These are phyloP conservation scores for Thymus mandschuricus DNA, from an alignment of 257 asterid genomes.

Conservation along the genomic window DNA sequence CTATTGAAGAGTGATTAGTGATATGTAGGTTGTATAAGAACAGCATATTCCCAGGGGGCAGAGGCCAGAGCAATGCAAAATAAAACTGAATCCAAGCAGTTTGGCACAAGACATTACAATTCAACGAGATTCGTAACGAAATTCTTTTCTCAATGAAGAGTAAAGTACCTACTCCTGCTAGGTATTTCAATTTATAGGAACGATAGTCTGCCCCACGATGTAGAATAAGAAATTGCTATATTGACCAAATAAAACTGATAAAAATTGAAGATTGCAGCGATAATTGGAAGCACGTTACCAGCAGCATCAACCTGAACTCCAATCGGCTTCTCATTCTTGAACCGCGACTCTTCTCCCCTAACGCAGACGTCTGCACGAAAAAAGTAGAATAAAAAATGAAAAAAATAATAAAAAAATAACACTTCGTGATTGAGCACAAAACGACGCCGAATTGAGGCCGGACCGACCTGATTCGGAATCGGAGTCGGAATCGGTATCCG, in stretches of 20 bases:
- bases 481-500: slow-evolving; percentile 69
- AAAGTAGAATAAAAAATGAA: background rate
- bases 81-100: background rate
- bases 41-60: background rate
- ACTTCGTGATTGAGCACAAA: slow-evolving; percentile 8
- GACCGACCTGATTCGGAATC: slow-evolving; percentile 50
- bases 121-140: background rate
- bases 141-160: background rate
- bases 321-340: slow-evolving; percentile 52
- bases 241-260: slow-evolving; percentile 11
- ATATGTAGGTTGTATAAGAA: background rate
- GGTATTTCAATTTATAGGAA: background rate
- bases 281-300: slow-evolving; percentile 45
- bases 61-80: background rate
- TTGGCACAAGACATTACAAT: background rate
- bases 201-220: slow-evolving; percentile 21
- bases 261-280: background rate
- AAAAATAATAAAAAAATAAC: background rate
- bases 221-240: slow-evolving; percentile 4
- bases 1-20: background rate
- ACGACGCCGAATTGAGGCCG: slow-evolving; percentile 10
- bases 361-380: slow-evolving; percentile 49
- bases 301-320: slow-evolving; percentile 48
- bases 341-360: slow-evolving; percentile 56
- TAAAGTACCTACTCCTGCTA: background rate